phyloP scores from a whole-genome alignment of 1,284 basidiomycete genomes.

The Gyrodon tennesseensis region DNA sequence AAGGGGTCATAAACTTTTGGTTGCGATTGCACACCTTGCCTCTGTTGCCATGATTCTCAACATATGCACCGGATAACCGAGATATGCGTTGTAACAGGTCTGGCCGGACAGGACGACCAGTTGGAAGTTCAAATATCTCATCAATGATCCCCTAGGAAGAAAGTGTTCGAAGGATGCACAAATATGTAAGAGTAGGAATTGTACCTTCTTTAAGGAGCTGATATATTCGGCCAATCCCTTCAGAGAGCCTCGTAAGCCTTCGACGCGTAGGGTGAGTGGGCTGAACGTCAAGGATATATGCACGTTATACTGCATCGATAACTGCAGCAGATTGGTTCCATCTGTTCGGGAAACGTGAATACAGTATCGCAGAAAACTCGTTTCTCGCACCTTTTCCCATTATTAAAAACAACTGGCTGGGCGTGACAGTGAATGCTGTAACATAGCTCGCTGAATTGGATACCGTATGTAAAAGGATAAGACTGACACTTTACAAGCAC shows the following conservation, averaged over 20 bases:
- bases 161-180: constrained; percentile 2
- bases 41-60: constrained; percentile 52
- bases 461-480: constrained; percentile 13
- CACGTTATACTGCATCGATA: constrained; percentile 62
- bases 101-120: constrained; percentile 45
- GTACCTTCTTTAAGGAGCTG: constrained; percentile 53
- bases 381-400: constrained; percentile 63
- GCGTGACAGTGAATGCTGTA: constrained; percentile 58
- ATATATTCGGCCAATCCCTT: constrained; percentile 52
- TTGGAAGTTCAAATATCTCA: constrained; percentile 54
- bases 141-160: constrained; percentile 52
- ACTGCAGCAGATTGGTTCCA: constrained; percentile 59
- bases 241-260: constrained; percentile 57
- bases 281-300: constrained; percentile 59
- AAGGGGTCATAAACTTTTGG: not conserved
- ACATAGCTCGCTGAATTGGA: constrained; percentile 10
- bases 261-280: constrained; percentile 59
- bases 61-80: constrained; percentile 61
- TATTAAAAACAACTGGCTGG: constrained; percentile 65
- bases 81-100: constrained; percentile 63
- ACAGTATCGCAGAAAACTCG: constrained; percentile 3
- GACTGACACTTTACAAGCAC: constrained; percentile 53
- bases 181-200: constrained; percentile 15
- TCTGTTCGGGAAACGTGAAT: constrained; percentile 48
- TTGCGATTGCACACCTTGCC: constrained; percentile 48